These are phyloP conservation scores for Calonectria fujianensis DNA, from an alignment of 2,329 filamentous ascomycete genomes.

Conservation along the genomic window DNA sequence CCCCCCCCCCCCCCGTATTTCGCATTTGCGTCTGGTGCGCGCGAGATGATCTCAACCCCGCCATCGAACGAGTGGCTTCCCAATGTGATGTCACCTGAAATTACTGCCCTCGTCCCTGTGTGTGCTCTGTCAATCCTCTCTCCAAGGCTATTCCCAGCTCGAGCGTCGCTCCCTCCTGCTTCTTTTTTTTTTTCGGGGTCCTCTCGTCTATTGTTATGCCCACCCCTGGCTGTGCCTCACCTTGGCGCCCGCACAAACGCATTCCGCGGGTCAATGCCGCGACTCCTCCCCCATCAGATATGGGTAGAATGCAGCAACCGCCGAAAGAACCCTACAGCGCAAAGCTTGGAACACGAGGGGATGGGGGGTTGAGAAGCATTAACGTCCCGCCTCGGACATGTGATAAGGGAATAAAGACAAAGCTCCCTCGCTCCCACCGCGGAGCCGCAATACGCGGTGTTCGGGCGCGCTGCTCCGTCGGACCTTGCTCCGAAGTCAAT, in stretches of 20 bases:
- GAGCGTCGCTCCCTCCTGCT: neutral
- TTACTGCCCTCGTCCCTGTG: constrained; percentile 40
- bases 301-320: constrained; percentile 3
- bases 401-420: neutral
- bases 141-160: neutral
- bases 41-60: constrained; percentile 38
- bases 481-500: neutral
- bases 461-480: neutral
- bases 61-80: constrained; percentile 43
- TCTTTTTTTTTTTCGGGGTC: constrained; percentile 18
- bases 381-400: neutral
- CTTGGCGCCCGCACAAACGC: constrained; percentile 16
- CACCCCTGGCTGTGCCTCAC: constrained; percentile 21
- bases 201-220: constrained; percentile 4
- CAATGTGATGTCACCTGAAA: constrained; percentile 47
- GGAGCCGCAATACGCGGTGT: constrained; percentile 13
- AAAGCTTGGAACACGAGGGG: neutral
- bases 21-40: constrained; percentile 26
- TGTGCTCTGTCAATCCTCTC: constrained; percentile 2
- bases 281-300: neutral
- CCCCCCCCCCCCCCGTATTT: neutral
- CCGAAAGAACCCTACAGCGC: neutral
- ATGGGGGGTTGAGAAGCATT: neutral
- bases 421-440: neutral
- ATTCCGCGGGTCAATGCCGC: constrained; percentile 3